Evolutionary conservation across 208 protist genomes (phyloP), one percentile per base, ranked within the genome.

Genomic region (Balamuthia mandrillaris): DNA sequence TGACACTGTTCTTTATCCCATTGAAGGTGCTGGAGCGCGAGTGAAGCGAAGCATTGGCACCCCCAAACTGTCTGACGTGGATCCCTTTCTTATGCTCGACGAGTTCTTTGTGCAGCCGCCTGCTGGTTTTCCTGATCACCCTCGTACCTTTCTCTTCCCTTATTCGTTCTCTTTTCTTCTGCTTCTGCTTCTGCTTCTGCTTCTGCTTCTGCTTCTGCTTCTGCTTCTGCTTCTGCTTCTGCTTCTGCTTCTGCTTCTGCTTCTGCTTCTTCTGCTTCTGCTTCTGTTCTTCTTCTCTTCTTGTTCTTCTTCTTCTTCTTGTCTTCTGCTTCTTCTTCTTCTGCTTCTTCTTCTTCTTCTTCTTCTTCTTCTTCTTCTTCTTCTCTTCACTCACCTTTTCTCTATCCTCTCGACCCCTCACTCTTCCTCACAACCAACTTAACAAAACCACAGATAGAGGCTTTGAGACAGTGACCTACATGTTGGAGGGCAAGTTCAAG

Each of bases 381-480:
- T 7, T n/a, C 6, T 1, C 66, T 2, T 87, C 78, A 39, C 63
- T 68, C 60, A 94, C n/a, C n/a, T n/a, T n/a, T n/a, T n/a, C n/a
- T n/a, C n/a, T n/a, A n/a, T n/a, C n/a, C n/a, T n/a, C n/a, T n/a
- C n/a, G n/a, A n/a, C n/a, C n/a, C n/a, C n/a, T n/a, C n/a, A n/a
- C n/a, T n/a, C n/a, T n/a, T n/a, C n/a, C n/a, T n/a, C n/a, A n/a
- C n/a, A n/a, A n/a, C n/a, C n/a, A n/a, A n/a, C n/a, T n/a, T n/a
- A n/a, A n/a, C n/a, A n/a, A n/a, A n/a, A n/a, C n/a, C n/a, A n/a
- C n/a, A n/a, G n/a, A n/a, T n/a, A n/a, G n/a, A n/a, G n/a, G 94
- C 42, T 96, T 96, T 70, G 93, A 96, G 84, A 97, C 95, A 18
- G 90, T 98, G 39, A 96, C 95, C 3, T 87, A 93, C 63, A 92